Evolutionary conservation across 140 eudicot species (phyloP), one percentile per base, ranked within the genome.

Genomic region (Ambrosia hybrid): DNA sequence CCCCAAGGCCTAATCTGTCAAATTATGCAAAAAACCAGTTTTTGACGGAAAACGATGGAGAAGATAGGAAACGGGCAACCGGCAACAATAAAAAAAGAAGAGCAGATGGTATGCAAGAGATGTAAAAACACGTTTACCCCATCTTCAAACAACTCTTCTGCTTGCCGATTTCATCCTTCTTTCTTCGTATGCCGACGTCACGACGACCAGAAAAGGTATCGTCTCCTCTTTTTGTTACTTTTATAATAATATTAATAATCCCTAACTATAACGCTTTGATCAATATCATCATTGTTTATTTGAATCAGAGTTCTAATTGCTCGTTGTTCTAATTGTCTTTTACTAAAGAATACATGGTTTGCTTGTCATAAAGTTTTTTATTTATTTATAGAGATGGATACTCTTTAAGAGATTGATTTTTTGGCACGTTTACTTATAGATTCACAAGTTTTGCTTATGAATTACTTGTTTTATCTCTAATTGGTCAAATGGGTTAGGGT

Each of bases 141-240:
- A 3, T 81, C 91, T 6, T 83, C 88, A 48, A 90, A 90, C 81
- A 53, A 65, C 73, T n/a, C 86, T 14, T 70, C 89, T 9, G 81
- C 92, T 6, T 90, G 93, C 79, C 87, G 89, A n/a, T 91, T 82
- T 10, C 97, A 88, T 72, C 92, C 93, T 76, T 84, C 93, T 16
- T 88, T 91, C 86, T 91, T 91, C 75, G 96, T 91, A 61, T 91
- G 97, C 39, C 90, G 96, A 34, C 97, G 97, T 80, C 97, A 91
- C 84, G 97, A 91, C 51, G 97, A 91, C 86, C 97, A 91, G 78
- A 91, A 80, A 76, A 82, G 96, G 96, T 85, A 74, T 9, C 16
- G 49, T 9, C 26, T 9, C 10, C 10, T 37, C 46, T 6, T 7
- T 41, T 41, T 58, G 1, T 6, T 58, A 6, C 48, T 21, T 21